A percentile compares a stretch with the other conserved stretches of the same genome.
Evolutionary conservation across 257 asterid genomes (phyloP).

Genomic region (Scutellaria galericulata): DNA sequence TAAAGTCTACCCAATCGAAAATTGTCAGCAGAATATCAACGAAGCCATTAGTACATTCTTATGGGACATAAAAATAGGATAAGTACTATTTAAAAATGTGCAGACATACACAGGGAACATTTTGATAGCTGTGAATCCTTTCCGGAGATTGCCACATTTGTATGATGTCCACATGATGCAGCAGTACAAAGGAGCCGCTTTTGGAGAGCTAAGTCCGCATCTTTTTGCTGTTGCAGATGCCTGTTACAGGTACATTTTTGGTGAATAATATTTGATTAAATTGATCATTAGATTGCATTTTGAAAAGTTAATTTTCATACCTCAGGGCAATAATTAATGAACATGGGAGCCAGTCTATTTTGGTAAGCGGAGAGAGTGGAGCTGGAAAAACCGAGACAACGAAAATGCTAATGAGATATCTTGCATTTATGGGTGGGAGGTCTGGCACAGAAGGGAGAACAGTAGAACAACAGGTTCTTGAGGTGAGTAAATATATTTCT

Average conservation of each 20-base stretch:
- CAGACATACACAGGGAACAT: slow-evolving; percentile 99
- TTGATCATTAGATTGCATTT: not conserved
- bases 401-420: slow-evolving; percentile 94
- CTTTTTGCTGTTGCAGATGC: slow-evolving; percentile 96
- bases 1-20: not conserved
- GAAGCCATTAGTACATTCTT: not conserved
- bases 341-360: slow-evolving; percentile 88
- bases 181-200: slow-evolving; percentile 92
- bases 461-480: slow-evolving; percentile 94
- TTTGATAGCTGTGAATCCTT: slow-evolving; percentile 94
- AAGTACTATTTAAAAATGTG: slow-evolving; percentile 30
- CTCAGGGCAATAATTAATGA: slow-evolving; percentile 85
- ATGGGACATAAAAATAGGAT: slow-evolving; percentile 32
- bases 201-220: slow-evolving; percentile 97
- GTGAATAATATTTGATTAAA: slow-evolving; percentile 15
- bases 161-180: slow-evolving; percentile 93
- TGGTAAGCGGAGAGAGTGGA: slow-evolving; percentile 99
- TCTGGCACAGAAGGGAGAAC: slow-evolving; percentile 91
- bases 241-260: slow-evolving; percentile 69
- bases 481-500: slow-evolving; percentile 56
- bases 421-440: slow-evolving; percentile 97
- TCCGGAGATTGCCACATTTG: slow-evolving; percentile 86
- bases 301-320: slow-evolving; percentile 25
- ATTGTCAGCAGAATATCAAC: not conserved
- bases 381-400: slow-evolving; percentile 98